These are phyloP conservation scores for Solanum hybrid DNA, from an alignment of 305 asterid genomes.

Conservation along the genomic window DNA sequence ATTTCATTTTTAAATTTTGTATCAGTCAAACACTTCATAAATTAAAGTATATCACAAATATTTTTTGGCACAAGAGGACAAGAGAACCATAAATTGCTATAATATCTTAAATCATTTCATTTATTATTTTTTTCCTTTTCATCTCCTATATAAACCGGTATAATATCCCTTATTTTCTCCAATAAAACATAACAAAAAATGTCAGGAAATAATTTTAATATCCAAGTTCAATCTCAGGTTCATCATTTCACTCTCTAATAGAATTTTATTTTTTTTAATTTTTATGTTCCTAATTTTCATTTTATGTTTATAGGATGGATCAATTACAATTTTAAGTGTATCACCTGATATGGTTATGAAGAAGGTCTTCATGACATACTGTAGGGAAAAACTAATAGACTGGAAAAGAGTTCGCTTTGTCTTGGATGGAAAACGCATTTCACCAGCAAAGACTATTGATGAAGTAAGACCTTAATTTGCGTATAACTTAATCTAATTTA, in stretches of 20 bases:
- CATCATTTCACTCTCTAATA: background rate
- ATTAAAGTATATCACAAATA: background rate
- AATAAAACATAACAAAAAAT: background rate
- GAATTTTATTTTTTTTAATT: too few relatives aligned
- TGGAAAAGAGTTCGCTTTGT: background rate
- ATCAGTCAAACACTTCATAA: background rate
- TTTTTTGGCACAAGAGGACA: background rate
- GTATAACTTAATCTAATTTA: background rate
- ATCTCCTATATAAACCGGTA: background rate
- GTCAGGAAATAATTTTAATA: background rate
- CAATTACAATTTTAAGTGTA: background rate
- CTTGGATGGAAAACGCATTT: background rate
- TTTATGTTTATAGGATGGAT: background rate
- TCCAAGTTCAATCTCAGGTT: background rate
- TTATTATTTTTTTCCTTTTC: background rate
- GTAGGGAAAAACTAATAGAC: background rate
- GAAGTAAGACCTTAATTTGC: background rate
- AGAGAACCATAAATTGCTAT: background rate
- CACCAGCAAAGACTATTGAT: background rate
- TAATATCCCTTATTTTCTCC: background rate
- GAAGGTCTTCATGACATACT: background rate
- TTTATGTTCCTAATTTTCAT: background rate
- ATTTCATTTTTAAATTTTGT: background rate
- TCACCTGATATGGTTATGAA: background rate
- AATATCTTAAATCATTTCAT: background rate